Evolutionary conservation across 345 rosid genomes (phyloP).

Genomic region (Syzygium aromaticum): DNA sequence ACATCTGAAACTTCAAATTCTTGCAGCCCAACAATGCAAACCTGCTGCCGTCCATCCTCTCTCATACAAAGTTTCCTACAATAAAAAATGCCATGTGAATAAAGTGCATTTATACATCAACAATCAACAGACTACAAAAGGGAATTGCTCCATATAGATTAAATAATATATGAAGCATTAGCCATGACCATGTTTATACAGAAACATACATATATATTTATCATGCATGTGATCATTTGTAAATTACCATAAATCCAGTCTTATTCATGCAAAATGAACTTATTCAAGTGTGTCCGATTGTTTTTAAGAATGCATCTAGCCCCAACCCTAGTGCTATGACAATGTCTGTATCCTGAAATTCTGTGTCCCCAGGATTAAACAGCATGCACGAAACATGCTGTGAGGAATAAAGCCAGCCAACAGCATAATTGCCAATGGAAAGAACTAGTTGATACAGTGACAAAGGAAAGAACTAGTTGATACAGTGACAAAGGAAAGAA

Average conservation of each 20-base stretch:
- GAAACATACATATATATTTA: neutral
- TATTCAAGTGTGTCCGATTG: neutral
- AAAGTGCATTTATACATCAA: neutral
- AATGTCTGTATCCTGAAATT: neutral
- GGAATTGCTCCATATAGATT: neutral
- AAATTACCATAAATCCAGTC: neutral
- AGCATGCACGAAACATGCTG: neutral
- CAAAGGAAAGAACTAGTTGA: neutral
- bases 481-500: neutral
- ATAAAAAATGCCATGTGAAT: neutral
- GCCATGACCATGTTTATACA: neutral
- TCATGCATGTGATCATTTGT: neutral
- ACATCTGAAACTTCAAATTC: slow-evolving; percentile 95
- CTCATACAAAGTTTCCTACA: slow-evolving; percentile 95
- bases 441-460: neutral
- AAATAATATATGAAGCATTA: neutral
- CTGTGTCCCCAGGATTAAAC: neutral
- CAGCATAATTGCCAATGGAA: neutral
- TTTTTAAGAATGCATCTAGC: neutral
- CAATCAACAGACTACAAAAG: neutral
- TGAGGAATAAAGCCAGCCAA: neutral
- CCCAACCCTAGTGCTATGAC: neutral
- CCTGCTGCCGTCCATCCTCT: slow-evolving; percentile 98
- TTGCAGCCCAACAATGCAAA: slow-evolving; percentile 97
- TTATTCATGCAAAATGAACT: neutral